phyloP scores from a whole-genome alignment of 2,329 filamentous ascomycete species.

The Trichothecium sympodiale region DNA sequence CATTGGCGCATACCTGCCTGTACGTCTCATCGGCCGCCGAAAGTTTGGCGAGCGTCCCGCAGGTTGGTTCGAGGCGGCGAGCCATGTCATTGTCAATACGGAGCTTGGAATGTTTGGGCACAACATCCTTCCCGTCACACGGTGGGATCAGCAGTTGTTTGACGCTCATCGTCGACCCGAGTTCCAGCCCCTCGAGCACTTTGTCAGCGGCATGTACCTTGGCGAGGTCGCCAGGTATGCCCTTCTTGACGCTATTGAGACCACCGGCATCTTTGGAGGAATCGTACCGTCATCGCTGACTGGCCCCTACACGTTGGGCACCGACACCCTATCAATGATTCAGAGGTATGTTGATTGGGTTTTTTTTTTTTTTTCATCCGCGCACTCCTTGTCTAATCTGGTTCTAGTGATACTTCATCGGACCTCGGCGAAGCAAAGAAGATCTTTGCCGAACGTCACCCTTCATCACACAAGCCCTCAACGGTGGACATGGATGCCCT shows the following conservation, averaged over 20 bases:
- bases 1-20: slow-evolving; percentile 52
- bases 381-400: neutral
- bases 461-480: slow-evolving; percentile 28
- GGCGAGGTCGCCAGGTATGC: slow-evolving; percentile 52
- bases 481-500: slow-evolving; percentile 39
- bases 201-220: slow-evolving; percentile 55
- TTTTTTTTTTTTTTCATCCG: neutral
- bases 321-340: slow-evolving; percentile 47
- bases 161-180: slow-evolving; percentile 41
- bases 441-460: slow-evolving; percentile 39
- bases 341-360: slow-evolving; percentile 35
- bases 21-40: slow-evolving; percentile 37
- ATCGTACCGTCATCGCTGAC: slow-evolving; percentile 41
- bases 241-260: slow-evolving; percentile 46
- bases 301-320: slow-evolving; percentile 45
- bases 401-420: neutral
- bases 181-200: slow-evolving; percentile 51
- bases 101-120: slow-evolving; percentile 57
- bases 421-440: slow-evolving; percentile 29
- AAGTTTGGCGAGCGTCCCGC: slow-evolving; percentile 47
- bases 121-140: slow-evolving; percentile 45
- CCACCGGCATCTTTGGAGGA: slow-evolving; percentile 43
- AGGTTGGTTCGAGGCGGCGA: slow-evolving; percentile 45
- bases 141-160: slow-evolving; percentile 47
- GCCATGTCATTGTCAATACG: slow-evolving; percentile 56